A percentile compares a stretch with the other conserved stretches of the same genome.
Evolutionary conservation across 1,139 yeast genomes (phyloP).

Genomic region (Zygoascus sp.): DNA sequence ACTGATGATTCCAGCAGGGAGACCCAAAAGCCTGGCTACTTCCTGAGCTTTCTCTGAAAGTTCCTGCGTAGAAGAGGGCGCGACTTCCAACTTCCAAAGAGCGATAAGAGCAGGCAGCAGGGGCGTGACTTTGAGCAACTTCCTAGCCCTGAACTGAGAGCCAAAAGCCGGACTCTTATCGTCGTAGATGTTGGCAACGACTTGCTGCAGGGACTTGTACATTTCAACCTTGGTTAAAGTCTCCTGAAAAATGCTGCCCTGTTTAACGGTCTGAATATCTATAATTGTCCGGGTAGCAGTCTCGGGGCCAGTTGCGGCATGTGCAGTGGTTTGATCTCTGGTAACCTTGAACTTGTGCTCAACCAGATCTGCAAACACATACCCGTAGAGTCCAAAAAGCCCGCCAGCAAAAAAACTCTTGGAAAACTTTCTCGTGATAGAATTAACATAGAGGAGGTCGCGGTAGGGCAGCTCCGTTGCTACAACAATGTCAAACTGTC

Average conservation of each 20-base stretch:
- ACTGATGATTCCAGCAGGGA: constrained; percentile 39
- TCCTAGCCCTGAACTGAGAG: constrained; percentile 45
- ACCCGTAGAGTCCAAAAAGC: constrained; percentile 78
- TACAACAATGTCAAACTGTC: constrained; percentile 65
- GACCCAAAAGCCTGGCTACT: constrained; percentile 40
- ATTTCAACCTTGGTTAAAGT: constrained; percentile 52
- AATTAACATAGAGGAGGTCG: constrained; percentile 42
- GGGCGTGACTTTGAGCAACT: constrained; percentile 54
- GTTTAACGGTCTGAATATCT: constrained; percentile 42
- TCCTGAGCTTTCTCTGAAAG: constrained; percentile 31
- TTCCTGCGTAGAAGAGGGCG: neutral
- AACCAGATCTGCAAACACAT: constrained; percentile 72
- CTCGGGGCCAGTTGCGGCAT: constrained; percentile 47
- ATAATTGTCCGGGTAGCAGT: constrained; percentile 51
- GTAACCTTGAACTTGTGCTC: constrained; percentile 46
- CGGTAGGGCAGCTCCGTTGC: constrained; percentile 59
- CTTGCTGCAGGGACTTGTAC: constrained; percentile 42
- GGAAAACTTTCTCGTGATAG: constrained; percentile 48
- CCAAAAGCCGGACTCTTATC: constrained; percentile 30
- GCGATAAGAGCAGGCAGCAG: constrained; percentile 62
- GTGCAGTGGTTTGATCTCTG: constrained; percentile 34
- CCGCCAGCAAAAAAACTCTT: constrained; percentile 69
- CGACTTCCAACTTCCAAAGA: constrained; percentile 37
- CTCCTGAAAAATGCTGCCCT: constrained; percentile 44
- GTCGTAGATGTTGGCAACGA: constrained; percentile 32